Percentiles rank a stretch among this genome's conserved stretches.
phyloP scores from a whole-genome alignment of 1,284 basidiomycete genomes.

The Ceratobasidium theobromae region DNA sequence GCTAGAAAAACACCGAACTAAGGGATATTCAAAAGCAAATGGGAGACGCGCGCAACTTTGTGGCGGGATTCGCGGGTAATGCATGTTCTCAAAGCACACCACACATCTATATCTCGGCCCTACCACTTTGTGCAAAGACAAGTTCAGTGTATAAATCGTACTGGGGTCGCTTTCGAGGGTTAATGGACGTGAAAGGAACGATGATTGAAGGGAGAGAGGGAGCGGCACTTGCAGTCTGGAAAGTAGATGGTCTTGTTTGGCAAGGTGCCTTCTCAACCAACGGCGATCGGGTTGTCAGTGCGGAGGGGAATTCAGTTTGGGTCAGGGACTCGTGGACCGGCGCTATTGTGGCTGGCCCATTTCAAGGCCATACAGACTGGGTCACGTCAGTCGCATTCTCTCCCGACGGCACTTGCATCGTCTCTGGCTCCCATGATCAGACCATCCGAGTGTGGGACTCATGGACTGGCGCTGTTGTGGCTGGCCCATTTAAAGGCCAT shows the following conservation, averaged over 20 bases:
- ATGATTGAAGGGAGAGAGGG: neutral
- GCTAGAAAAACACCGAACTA: neutral
- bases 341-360: too few species aligned
- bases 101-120: slow-evolving; percentile 2
- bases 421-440: too few species aligned
- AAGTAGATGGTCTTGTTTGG: neutral
- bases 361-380: too few species aligned
- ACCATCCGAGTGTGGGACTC: too few species aligned
- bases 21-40: neutral
- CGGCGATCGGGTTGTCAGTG: neutral
- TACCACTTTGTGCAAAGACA: neutral
- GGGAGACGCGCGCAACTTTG: slow-evolving; percentile 2
- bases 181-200: neutral
- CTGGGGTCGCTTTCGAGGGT: neutral
- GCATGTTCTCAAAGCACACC: neutral
- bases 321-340: too few species aligned
- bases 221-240: neutral
- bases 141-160: neutral
- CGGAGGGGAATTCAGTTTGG: too few species aligned
- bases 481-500: too few species aligned
- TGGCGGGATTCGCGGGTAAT: neutral
- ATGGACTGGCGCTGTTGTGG: too few species aligned
- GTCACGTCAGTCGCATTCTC: too few species aligned
- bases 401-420: too few species aligned
- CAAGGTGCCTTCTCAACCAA: neutral